A percentile compares a stretch with the other conserved stretches of the same genome.
These are phyloP conservation scores for Spongispora temasekensis DNA, from an alignment of 1,284 basidiomycete species.

Conservation along the genomic window DNA sequence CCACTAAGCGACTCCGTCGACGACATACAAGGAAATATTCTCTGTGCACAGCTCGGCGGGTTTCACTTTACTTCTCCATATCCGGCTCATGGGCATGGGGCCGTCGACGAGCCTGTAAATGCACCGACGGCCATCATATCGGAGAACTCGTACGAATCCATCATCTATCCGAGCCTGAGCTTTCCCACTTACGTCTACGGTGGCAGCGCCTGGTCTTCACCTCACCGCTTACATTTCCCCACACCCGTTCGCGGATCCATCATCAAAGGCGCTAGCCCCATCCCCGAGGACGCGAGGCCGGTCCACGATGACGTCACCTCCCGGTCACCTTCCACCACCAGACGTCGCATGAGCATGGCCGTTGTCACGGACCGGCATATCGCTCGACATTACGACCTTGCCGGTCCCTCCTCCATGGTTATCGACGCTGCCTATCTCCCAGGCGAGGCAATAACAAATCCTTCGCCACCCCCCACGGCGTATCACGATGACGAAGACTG, in stretches of 20 bases:
- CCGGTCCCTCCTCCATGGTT: conserved; percentile 13
- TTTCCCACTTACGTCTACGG: conserved; percentile 25
- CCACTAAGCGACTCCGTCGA: conserved; percentile 20
- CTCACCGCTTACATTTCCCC: conserved; percentile 27
- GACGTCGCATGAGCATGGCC: conserved; percentile 19
- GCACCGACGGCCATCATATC: conserved; percentile 26
- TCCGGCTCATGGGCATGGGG: conserved; percentile 12
- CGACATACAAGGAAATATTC: conserved; percentile 24
- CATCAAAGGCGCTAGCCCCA: conserved; percentile 12
- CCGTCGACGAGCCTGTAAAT: conserved; percentile 24
- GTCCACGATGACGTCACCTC: conserved; percentile 25
- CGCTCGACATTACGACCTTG: conserved; percentile 8
- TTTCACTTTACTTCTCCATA: conserved; percentile 29
- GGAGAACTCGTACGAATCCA: conserved; percentile 27
- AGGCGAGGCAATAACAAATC: conserved; percentile 19
- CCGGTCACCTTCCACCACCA: conserved; percentile 11
- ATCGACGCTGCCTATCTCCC: conserved; percentile 19
- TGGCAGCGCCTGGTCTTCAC: conserved; percentile 31
- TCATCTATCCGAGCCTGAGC: conserved; percentile 5
- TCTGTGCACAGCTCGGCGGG: conserved; percentile 24
- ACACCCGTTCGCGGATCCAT: conserved; percentile 20
- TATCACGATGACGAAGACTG: conserved; percentile 31
- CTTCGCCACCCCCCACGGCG: conserved; percentile 25
- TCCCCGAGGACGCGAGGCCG: conserved; percentile 31
- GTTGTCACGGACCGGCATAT: conserved; percentile 14